These are phyloP conservation scores for Fusarium chuoi DNA, from an alignment of 2,329 filamentous ascomycete species.

Conservation along the genomic window DNA sequence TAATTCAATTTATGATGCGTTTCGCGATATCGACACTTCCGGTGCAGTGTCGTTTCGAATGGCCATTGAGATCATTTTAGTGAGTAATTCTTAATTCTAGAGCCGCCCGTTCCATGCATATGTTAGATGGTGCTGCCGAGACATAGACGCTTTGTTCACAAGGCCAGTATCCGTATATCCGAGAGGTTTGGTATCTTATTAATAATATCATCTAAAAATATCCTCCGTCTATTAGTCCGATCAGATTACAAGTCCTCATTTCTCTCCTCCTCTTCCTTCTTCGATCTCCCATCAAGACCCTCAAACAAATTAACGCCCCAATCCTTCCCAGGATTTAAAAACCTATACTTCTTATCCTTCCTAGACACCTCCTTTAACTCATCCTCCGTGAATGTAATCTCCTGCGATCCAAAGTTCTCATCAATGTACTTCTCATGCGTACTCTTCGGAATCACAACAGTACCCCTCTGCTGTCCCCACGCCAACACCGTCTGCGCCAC, in stretches of 20 bases:
- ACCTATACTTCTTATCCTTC: conserved; percentile 46
- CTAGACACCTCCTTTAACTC: conserved; percentile 50
- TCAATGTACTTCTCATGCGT: conserved; percentile 31
- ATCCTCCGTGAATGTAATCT: conserved; percentile 16
- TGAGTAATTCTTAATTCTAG: rapidly evolving
- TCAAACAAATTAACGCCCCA: conserved; percentile 55
- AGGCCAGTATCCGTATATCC: neutral
- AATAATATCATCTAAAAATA: neutral
- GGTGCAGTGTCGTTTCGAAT: rapidly evolving
- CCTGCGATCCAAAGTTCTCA: conserved; percentile 32
- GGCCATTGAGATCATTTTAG: rapidly evolving
- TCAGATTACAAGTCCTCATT: conserved; percentile 25
- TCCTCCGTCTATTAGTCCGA: neutral
- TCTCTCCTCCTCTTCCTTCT: conserved; percentile 10
- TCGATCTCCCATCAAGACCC: conserved; percentile 51
- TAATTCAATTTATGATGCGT: rapidly evolving
- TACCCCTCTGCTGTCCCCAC: conserved; percentile 37
- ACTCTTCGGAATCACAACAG: conserved; percentile 37
- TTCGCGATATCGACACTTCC: rapidly evolving
- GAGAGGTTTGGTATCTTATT: neutral
- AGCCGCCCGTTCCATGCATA: rapidly evolving
- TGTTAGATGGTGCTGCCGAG: rapidly evolving
- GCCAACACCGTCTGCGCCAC: conserved; percentile 38
- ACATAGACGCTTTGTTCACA: neutral
- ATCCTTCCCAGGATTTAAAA: conserved; percentile 51